Evolutionary conservation across 73 alveolate genomes (phyloP).

Genomic region (Diophrys appendiculata): DNA sequence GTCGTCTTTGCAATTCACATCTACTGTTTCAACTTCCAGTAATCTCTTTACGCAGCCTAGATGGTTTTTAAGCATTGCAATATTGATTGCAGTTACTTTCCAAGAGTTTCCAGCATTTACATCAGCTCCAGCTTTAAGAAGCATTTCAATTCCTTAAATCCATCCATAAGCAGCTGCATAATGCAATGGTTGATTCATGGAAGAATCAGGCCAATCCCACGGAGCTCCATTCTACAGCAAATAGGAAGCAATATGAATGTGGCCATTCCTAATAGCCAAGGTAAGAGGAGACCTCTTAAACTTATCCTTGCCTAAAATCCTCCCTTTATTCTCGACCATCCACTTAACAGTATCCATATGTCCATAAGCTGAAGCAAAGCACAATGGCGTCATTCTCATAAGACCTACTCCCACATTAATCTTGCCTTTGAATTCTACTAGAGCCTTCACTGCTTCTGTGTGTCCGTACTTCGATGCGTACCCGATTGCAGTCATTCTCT

Average conservation of each 20-base stretch:
- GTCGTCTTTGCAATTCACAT: slow-evolving; percentile 95
- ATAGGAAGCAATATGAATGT: slow-evolving; percentile 77
- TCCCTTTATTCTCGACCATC: slow-evolving; percentile 71
- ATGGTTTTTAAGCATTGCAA: slow-evolving; percentile 93
- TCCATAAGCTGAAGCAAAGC: slow-evolving; percentile 73
- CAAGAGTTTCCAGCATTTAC: slow-evolving; percentile 91
- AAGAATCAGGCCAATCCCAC: slow-evolving; percentile 87
- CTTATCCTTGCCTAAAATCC: slow-evolving; percentile 74
- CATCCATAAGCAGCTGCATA: slow-evolving; percentile 98
- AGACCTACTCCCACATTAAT: slow-evolving; percentile 73
- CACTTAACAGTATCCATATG: slow-evolving; percentile 65
- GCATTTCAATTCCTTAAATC: slow-evolving; percentile 77
- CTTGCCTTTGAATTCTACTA: slow-evolving; percentile 72
- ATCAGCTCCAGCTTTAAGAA: slow-evolving; percentile 92
- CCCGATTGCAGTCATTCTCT: slow-evolving; percentile 81
- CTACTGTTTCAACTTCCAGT: slow-evolving; percentile 73
- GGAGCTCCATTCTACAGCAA: slow-evolving; percentile 90
- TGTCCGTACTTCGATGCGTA: slow-evolving; percentile 91
- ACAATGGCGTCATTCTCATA: slow-evolving; percentile 75
- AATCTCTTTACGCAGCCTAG: slow-evolving; percentile 84
- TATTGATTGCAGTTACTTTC: slow-evolving; percentile 91
- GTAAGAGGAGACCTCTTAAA: slow-evolving; percentile 73
- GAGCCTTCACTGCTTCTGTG: slow-evolving; percentile 78
- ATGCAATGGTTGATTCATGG: slow-evolving; percentile 91
- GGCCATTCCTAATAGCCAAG: slow-evolving; percentile 89